A percentile compares a stretch with the other conserved stretches of the same genome.
Conservation (phyloP, 768 basidiomycete genomes). For the Leccinellum rugosiceps region DNA sequence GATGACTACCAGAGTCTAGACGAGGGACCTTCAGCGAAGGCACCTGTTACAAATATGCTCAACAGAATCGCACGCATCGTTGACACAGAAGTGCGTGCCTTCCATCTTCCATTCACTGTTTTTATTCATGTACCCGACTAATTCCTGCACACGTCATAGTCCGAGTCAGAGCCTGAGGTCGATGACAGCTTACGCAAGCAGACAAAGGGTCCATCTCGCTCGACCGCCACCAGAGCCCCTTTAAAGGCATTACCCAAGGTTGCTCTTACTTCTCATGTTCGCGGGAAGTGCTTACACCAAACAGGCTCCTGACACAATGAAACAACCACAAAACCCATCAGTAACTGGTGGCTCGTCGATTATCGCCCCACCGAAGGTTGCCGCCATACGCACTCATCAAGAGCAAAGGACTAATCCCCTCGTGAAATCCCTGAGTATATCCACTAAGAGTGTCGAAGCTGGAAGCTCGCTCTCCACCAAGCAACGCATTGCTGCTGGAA, state of each 20-base stretch:
- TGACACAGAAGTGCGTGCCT: constrained; percentile 13
- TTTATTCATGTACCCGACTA: not conserved
- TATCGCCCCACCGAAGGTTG: constrained; percentile 14
- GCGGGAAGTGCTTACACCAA: not conserved
- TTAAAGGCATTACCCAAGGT: constrained; percentile 15
- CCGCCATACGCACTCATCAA: constrained; percentile 26
- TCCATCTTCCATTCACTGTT: not conserved
- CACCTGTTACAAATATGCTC: not conserved
- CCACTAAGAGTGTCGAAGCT: constrained; percentile 21
- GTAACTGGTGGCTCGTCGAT: not conserved
- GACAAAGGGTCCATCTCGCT: not conserved
- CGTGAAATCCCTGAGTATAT: constrained; percentile 30
- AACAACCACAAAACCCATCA: constrained; percentile 7
- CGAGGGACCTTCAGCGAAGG: not conserved
- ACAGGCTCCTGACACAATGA: constrained; percentile 2
- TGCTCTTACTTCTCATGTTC: not conserved
- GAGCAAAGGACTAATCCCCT: constrained; percentile 30
- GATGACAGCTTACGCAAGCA: constrained; percentile 3
- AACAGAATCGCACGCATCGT: constrained; percentile 2
- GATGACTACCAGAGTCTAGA: constrained; percentile 12
- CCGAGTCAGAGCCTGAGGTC: constrained; percentile 16
- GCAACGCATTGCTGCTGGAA: constrained; percentile 43
- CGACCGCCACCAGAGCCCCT: not conserved
- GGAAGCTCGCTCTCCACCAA: constrained; percentile 48
- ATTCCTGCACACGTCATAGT: constrained; percentile 7